Evolutionary conservation across 768 basidiomycete species (phyloP), one percentile per base, ranked within the genome.

Genomic region (Obba rivulosa): DNA sequence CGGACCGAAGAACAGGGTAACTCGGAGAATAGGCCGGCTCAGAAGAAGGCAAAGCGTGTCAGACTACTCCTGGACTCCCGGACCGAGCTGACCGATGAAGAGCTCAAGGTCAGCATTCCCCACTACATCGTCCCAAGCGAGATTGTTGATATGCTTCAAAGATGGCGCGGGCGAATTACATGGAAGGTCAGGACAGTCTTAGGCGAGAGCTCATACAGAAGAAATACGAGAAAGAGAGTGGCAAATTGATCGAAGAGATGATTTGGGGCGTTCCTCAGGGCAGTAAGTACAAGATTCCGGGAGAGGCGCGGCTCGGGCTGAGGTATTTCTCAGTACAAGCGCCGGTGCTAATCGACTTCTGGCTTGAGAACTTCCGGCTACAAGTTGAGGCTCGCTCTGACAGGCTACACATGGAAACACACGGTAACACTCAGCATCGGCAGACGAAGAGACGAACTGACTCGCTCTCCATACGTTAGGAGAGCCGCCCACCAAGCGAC

Each of bases 31-130:
- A 38, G 46, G 21, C 45, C 46, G 21, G 36, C 23, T 4, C 48
- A 43, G 34, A 59, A 47, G 57, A 86, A 79, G 59, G 63, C 71
- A 47, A 85, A 77, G 51, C 69, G 70, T 2, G 56, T 76, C 9
- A 73, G 81, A 39, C 61, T 83, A 36, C 66, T 87, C 3, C 63
- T 92, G 7, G 90, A 92, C 62, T 66, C 74, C 4, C 75, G 87
- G 51, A 92, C 81, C 4, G 90, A 92, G 60, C 67, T 92, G 34
- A 87, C 88, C 4, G 87, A 91, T 50, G 83, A 87, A 3, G 87
- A 92, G 65, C 69, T 92, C 38, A 85, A 83, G 71, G 90, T 80
- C 48, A 51, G 62, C 22, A 22, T 16, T 38, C 34, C 20, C 35
- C 37, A 17, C 40, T 40, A 42, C 18, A 46, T 44, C 52, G 13